Evolutionary conservation across 2,329 filamentous ascomycete genomes (phyloP), one percentile per base, ranked within the genome.

Genomic region (Alternaria tenuissima): DNA sequence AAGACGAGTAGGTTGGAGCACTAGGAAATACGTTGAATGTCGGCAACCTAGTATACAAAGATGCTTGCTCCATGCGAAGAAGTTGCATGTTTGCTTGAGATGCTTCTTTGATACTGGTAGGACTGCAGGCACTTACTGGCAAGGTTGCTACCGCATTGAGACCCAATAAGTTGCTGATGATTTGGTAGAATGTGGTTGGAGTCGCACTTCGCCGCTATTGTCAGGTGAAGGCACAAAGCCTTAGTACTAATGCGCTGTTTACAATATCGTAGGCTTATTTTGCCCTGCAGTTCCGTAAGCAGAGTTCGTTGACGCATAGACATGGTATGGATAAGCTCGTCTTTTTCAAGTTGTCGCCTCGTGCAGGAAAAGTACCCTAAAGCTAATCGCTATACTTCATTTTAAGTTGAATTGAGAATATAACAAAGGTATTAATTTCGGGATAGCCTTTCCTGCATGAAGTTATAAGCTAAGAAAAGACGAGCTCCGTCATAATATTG

Each of bases 81-180:
- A 20, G 24, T 20, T 26, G n/a, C 20, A 46, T 16, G 34, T 16
- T 9, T 43, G 20, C 44, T 53, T 18, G 9, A 12, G n/a, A 39
- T 14, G 7, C n/a, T 26, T 26, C 11, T 12, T 41, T 22, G 7
- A n/a, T 12, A 43, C n/a, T 57, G 14, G 18, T 12, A 36, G 41
- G 9, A 28, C 3, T 47, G 18, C n/a, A 34, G 5, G 12, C 22
- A 61, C 64, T 65, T 38, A 66, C 65, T 52, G 47, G 38, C 12
- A 46, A 20, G 41, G 26, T 63, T 38, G 55, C 57, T 62, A 63
- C 65, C 59, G 54, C 65, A 68, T 68, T 39, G 49, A 61, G 36
- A 46, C 28, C 18, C 18, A 38, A 58, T 24, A 36, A 44, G 38
- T 60, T 11, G 47, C 20, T 42, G 32, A 42, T 16, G 18, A 43